Conservation (phyloP, 2,329 filamentous ascomycete genomes). For the Arthrobotrys entomopaga region DNA sequence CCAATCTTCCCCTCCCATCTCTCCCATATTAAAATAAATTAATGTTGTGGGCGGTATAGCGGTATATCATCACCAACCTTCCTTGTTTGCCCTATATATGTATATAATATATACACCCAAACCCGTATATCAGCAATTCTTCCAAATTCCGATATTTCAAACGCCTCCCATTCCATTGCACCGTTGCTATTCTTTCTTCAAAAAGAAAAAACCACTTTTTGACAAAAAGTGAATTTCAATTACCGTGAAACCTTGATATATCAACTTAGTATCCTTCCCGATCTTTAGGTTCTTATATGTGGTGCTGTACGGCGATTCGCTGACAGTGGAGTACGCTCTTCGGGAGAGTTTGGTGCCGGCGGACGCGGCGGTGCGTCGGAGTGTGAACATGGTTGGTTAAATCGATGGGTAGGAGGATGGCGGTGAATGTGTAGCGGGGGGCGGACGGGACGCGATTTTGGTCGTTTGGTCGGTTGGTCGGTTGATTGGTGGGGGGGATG, state of each 20-base stretch:
- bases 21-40: background rate
- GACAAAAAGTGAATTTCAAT: no score
- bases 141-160: background rate
- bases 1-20: conserved; percentile 22
- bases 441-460: no score
- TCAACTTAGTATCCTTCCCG: conserved; percentile 72
- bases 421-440: background rate
- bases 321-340: conserved; percentile 30
- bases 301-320: conserved; percentile 62
- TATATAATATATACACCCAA: conserved; percentile 9
- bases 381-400: conserved; percentile 28
- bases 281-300: conserved; percentile 75
- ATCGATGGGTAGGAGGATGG: background rate
- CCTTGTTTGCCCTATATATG: conserved; percentile 51
- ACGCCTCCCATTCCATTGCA: background rate
- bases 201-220: no score
- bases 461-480: background rate
- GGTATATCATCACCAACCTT: conserved; percentile 37
- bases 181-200: no score
- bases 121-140: conserved; percentile 20
- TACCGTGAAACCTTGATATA: conserved; percentile 77
- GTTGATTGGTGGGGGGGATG: background rate
- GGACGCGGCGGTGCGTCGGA: conserved; percentile 48
- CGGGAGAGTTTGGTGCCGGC: conserved; percentile 27
- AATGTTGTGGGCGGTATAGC: no score